Conservation (phyloP, 1,139 yeast genomes). For the Saccharomyces hybrid region DNA sequence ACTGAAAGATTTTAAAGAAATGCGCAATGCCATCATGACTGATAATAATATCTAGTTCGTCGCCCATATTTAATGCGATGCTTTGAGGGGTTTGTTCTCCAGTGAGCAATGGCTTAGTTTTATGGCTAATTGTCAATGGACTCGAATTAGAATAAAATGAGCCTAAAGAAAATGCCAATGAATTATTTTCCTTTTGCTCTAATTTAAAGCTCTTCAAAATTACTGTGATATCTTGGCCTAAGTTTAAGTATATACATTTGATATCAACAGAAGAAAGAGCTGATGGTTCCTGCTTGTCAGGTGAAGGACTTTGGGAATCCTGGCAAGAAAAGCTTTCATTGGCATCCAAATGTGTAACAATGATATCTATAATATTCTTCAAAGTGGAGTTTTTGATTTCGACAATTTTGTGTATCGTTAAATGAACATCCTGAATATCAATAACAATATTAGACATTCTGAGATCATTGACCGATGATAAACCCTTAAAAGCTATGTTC, state of each 20-base stretch:
- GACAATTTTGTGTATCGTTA: conserved; percentile 11
- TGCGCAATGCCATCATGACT: background rate
- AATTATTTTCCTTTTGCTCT: background rate
- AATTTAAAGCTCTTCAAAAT: background rate
- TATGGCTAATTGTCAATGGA: background rate
- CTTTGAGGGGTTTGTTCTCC: conserved; percentile 1
- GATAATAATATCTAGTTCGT: background rate
- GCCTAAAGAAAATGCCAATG: background rate
- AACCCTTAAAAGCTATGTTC: conserved; percentile 44
- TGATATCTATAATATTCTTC: background rate
- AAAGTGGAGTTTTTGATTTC: conserved; percentile 9
- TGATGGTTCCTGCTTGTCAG: background rate
- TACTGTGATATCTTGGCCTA: background rate
- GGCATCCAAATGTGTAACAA: background rate
- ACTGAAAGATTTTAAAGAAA: background rate
- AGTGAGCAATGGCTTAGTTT: background rate
- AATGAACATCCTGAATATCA: conserved; percentile 9
- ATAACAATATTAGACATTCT: conserved; percentile 12
- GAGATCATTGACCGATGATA: conserved; percentile 42
- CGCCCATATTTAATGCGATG: background rate
- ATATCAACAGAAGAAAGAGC: background rate
- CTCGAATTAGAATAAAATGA: background rate
- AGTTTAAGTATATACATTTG: background rate
- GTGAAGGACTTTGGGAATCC: background rate
- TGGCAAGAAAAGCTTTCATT: background rate